Conservation (phyloP, 73 alveolate genomes). For the Paramecium biaurelia region DNA sequence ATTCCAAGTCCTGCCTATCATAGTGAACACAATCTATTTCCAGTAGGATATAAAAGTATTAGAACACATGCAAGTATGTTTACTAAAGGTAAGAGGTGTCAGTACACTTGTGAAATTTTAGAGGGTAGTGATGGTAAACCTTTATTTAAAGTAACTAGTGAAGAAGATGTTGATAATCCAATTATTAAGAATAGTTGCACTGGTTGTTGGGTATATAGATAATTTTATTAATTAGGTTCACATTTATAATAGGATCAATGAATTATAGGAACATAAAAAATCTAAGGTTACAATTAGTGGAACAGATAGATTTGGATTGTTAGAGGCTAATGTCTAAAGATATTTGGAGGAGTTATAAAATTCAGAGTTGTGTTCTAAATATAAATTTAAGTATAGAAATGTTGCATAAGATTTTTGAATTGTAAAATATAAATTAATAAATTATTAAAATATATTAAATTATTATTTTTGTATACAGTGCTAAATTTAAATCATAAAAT, state of each 20-base stretch:
- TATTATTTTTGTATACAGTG: no score
- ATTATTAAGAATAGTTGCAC: slow-evolving; percentile 90
- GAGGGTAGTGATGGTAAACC: slow-evolving; percentile 95
- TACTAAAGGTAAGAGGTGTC: slow-evolving; percentile 82
- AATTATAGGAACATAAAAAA: slow-evolving; percentile 82
- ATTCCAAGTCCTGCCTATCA: slow-evolving; percentile 87
- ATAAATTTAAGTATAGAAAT: slow-evolving; percentile 60
- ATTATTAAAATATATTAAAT: no score
- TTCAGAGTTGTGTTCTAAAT: slow-evolving; percentile 85
- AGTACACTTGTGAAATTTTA: slow-evolving; percentile 91
- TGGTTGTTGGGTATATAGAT: slow-evolving; percentile 88
- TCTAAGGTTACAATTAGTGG: slow-evolving; percentile 93
- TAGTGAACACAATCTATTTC: slow-evolving; percentile 92
- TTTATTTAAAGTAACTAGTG: slow-evolving; percentile 81
- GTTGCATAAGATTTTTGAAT: not conserved
- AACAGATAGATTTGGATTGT: slow-evolving; percentile 95
- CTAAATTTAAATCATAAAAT: no score
- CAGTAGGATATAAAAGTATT: slow-evolving; percentile 90
- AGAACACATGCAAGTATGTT: slow-evolving; percentile 92
- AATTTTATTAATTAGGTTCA: not conserved
- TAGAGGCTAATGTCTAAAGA: slow-evolving; percentile 85
- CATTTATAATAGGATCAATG: slow-evolving; percentile 88
- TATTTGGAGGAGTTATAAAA: slow-evolving; percentile 79
- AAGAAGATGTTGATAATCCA: slow-evolving; percentile 90
- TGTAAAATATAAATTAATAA: not conserved